Evolutionary conservation across 306 rosid species (phyloP), one percentile per base, ranked within the genome.

Genomic region (Quercus mongolica): DNA sequence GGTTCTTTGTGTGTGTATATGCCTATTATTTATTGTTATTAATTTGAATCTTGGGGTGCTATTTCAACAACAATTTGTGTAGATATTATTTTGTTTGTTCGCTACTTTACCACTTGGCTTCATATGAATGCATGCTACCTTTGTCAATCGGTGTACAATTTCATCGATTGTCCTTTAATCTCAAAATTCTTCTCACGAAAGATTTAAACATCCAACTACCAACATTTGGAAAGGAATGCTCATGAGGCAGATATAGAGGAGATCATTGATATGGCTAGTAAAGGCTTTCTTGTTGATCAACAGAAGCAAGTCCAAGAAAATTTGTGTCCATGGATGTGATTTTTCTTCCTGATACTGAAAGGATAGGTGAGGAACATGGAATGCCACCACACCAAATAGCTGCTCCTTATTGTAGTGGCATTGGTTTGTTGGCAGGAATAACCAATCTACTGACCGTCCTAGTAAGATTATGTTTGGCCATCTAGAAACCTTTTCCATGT

Each of bases 301-400:
- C 1, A 33, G 1, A 33, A 33, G 6, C 38, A 33, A 33, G 38
- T 5, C 38, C 38, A 33, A 33, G 38, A 5, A 33, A 33, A 65
- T 25, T 89, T 80, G 18, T 6, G 17, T 85, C 71, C 72, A 88
- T 92, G 99, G 95, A 92, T 85, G 90, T 83, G 76, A 80, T 92
- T 88, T 95, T 95, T 73, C 88, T 92, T 76, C 88, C 90, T 26
- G 82, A 80, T 57, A 67, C 20, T 18, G 81, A 88, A 59, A 82
- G 20, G 19, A 30, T 38, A 75, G 83, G 82, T 21, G 84, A 85
- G 76, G 74, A 75, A 10, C 71, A 63, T 49, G 78, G 86, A 73
- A 80, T 84, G 3, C 79, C 87, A 20, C 69, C 75, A 73, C 89
- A 75, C 68, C 71, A 79, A 72, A 84, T 55, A 13, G 38, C 57